A percentile compares a stretch with the other conserved stretches of the same genome.
These are phyloP conservation scores for Populus tomentosa DNA, from an alignment of 441 rosid species.

Conservation along the genomic window DNA sequence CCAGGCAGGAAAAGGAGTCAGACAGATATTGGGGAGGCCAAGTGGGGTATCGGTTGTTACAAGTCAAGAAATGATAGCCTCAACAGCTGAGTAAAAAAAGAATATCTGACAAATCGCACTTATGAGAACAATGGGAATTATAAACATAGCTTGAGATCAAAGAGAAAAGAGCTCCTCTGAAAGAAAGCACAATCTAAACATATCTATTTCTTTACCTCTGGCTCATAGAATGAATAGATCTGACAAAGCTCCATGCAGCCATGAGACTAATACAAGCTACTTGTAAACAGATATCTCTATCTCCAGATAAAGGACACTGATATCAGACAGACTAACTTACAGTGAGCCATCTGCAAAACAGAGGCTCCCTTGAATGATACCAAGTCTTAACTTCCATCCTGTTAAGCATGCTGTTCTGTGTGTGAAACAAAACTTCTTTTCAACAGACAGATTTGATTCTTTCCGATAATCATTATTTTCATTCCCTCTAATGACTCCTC, in stretches of 20 bases:
- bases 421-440: background rate
- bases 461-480: background rate
- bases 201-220: background rate
- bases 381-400: background rate
- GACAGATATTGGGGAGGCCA: background rate
- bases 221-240: background rate
- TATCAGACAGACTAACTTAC: background rate
- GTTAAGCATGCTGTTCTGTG: background rate
- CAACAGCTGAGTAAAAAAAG: background rate
- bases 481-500: background rate
- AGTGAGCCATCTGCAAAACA: background rate
- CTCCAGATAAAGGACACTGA: too few species aligned
- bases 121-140: background rate
- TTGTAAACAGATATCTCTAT: background rate
- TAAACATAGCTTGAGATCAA: background rate
- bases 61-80: background rate
- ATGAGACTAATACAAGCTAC: background rate
- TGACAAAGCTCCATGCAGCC: background rate
- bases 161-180: background rate
- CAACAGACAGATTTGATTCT: background rate
- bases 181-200: background rate
- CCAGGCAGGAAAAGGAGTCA: conserved; percentile 18
- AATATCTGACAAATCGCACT: background rate
- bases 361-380: too few species aligned
- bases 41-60: background rate